Percentiles rank a stretch among this genome's conserved stretches.
Conservation (phyloP, 139 green algal species). For the Parachlorella kessleri region DNA sequence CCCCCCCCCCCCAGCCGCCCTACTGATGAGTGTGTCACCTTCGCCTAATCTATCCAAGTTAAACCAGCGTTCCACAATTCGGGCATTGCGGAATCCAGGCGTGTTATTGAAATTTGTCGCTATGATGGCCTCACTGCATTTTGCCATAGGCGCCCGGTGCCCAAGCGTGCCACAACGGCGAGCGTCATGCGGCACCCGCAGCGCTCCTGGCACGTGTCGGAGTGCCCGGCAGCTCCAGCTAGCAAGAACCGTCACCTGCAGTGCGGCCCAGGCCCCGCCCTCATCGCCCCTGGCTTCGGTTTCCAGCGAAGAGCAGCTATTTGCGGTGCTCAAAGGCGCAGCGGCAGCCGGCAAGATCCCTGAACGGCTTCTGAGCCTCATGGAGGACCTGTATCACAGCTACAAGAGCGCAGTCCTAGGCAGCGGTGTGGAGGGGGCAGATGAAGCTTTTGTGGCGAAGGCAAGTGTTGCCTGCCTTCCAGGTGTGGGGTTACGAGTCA, state of each 20-base stretch:
- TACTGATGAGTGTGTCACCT: background rate
- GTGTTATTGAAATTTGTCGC: too few species aligned
- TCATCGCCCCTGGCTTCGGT: slow-evolving; percentile 49
- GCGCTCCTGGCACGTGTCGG: too few species aligned
- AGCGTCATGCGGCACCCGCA: background rate
- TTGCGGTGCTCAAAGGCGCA: slow-evolving; percentile 48
- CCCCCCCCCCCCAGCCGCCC: too few species aligned
- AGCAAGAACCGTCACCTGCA: background rate
- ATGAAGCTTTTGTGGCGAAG: slow-evolving; percentile 65
- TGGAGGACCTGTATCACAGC: slow-evolving; percentile 87
- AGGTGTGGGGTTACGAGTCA: too few species aligned
- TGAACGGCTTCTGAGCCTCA: slow-evolving; percentile 56
- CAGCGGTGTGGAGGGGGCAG: slow-evolving; percentile 48
- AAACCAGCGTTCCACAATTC: too few species aligned
- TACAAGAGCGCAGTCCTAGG: slow-evolving; percentile 78
- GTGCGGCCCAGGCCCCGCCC: background rate
- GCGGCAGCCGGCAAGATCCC: background rate
- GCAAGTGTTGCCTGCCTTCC: too few species aligned
- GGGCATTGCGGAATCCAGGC: too few species aligned
- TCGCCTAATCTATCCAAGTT: background rate
- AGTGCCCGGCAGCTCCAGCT: background rate
- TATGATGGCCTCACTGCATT: too few species aligned
- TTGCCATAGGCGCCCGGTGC: too few species aligned
- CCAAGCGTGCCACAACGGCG: too few species aligned
- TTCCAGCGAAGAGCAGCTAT: slow-evolving; percentile 65